phyloP scores from a whole-genome alignment of 73 alveolate genomes.

The Tetrahymena malaccensis region DNA sequence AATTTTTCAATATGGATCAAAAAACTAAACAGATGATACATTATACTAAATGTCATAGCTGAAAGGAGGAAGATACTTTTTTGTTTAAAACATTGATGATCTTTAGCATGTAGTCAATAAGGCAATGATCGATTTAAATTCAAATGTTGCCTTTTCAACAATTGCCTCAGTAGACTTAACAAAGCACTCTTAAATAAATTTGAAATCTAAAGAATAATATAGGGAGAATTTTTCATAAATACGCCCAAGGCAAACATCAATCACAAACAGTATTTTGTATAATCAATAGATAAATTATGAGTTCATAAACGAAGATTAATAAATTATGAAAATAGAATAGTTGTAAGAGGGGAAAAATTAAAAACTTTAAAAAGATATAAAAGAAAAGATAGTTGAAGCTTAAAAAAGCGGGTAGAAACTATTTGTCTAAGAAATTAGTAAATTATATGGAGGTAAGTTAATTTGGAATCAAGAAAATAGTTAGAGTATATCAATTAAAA shows the following conservation, averaged over 20 bases:
- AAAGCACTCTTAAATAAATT: not conserved
- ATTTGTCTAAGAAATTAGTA: not conserved
- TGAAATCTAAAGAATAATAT: not conserved
- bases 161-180: not conserved
- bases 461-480: not conserved
- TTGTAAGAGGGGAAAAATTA: not conserved
- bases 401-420: not conserved
- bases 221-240: not conserved
- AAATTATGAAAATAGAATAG: not conserved
- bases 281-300: not conserved
- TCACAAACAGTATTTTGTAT: not conserved
- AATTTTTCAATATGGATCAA: not conserved
- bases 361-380: not conserved
- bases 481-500: not conserved
- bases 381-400: not conserved
- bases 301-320: not conserved
- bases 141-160: not conserved
- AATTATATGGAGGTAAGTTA: not conserved
- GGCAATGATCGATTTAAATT: not conserved
- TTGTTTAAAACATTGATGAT: not conserved
- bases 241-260: not conserved
- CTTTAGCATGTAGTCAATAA: not conserved
- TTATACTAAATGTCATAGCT: not conserved
- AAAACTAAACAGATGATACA: not conserved
- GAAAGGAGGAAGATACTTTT: not conserved